Percentiles rank a stretch among this genome's conserved stretches.
These are phyloP conservation scores for Asterochloris erici DNA, from an alignment of 139 green algal genomes.

Conservation along the genomic window DNA sequence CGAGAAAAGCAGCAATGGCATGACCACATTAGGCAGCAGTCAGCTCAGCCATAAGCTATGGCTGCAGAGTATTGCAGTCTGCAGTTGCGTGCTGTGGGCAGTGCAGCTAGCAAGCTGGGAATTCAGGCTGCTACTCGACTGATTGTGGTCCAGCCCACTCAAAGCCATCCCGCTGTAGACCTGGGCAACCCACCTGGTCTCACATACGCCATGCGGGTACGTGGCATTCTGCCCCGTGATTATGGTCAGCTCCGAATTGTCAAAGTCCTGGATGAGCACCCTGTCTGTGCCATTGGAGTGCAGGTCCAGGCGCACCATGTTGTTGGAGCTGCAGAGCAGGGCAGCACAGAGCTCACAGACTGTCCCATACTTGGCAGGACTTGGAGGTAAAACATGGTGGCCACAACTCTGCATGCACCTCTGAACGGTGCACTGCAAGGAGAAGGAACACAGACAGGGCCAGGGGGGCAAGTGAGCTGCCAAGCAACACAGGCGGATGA, in stretches of 20 bases:
- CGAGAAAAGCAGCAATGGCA: neutral
- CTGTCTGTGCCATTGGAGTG: constrained; percentile 6
- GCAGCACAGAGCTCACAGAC: neutral
- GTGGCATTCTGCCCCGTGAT: neutral
- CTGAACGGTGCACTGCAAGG: no score
- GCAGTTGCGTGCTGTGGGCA: no score
- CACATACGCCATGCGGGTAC: constrained; percentile 2
- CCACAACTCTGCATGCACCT: no score
- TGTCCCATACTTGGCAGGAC: neutral
- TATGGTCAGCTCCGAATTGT: neutral
- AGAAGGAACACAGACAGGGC: no score
- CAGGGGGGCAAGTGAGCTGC: no score
- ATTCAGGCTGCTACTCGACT: no score
- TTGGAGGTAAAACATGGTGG: no score
- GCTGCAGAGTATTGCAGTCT: no score
- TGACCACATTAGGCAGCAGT: neutral
- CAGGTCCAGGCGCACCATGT: constrained; percentile 11
- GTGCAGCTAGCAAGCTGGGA: no score
- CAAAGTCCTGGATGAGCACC: constrained; percentile 16
- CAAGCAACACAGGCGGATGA: no score
- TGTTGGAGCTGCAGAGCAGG: neutral
- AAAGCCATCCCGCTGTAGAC: neutral
- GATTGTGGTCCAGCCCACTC: no score
- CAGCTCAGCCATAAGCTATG: neutral
- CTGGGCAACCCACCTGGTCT: neutral